phyloP scores from a whole-genome alignment of 2,329 filamentous ascomycete species.

The Pyrenophora teres region DNA sequence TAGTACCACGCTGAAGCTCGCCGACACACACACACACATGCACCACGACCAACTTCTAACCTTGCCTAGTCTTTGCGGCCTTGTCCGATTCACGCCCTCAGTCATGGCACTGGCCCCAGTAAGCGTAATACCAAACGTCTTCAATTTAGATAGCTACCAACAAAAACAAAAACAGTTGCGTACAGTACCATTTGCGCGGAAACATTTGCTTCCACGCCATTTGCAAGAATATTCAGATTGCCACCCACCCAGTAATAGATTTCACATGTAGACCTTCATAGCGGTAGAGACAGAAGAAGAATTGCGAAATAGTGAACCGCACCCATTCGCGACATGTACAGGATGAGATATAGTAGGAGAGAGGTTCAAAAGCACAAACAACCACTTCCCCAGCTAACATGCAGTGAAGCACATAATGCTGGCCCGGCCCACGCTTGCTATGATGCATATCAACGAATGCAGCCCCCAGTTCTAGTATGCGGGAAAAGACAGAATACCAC shows the following conservation, averaged over 20 bases:
- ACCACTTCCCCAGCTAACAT: constrained; percentile 30
- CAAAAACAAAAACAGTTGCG: constrained; percentile 9
- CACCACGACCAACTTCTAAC: too few species aligned
- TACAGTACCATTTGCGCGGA: constrained; percentile 8
- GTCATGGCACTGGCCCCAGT: neutral
- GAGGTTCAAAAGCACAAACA: constrained; percentile 27
- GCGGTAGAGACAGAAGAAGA: constrained; percentile 19
- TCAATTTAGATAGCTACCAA: constrained; percentile 18
- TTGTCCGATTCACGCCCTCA: too few species aligned
- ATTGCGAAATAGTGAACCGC: constrained; percentile 7
- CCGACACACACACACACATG: too few species aligned
- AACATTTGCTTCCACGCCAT: constrained; percentile 21
- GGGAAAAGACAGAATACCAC: constrained; percentile 31
- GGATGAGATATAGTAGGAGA: constrained; percentile 15
- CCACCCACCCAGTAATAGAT: constrained; percentile 22
- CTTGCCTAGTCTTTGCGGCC: too few species aligned
- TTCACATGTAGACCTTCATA: constrained; percentile 12
- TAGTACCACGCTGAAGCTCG: neutral
- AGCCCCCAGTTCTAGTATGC: constrained; percentile 32
- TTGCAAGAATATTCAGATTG: constrained; percentile 21
- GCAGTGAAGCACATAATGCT: constrained; percentile 30
- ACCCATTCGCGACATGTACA: constrained; percentile 19
- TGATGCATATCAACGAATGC: constrained; percentile 34
- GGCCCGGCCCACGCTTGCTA: constrained; percentile 28
- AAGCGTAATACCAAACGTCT: constrained; percentile 17